Base-by-base conservation (phyloP, 1,284 basidiomycete species). In the Neonothopanus nambi region DNA sequence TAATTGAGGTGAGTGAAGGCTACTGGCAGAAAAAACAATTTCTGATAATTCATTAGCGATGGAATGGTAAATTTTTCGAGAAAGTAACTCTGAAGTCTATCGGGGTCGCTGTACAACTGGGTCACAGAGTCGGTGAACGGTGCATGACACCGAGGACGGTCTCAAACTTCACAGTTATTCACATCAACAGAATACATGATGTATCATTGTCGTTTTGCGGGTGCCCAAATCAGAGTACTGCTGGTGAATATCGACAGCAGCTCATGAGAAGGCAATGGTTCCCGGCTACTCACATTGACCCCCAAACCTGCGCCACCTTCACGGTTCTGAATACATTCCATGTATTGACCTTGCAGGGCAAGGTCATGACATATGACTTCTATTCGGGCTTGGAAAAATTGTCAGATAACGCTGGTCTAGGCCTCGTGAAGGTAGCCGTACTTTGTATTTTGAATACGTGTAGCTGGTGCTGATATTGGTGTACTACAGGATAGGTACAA, bases 81-180 rank as follows among this genome's bases (percentile, higher is more conserved):
- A 21, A 30, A 11, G 20, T 24, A 11, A 26, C 54, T 3, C 43
- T 61, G 2, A 21, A 13, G 1, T 37, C 17, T 0, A 17, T 59
- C 4, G 60, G 60, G 1, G 45, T 58, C 1, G 33, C 46, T 3
- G 52, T 60, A 6, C 57, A 61, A 39, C 54, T 61, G 1, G 59
- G 59, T 0, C 54, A 63, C 33, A 45, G 50, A 3, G 23, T 15
- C 13, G 12, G 18, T 3, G 35, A 38, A 12, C 15, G 39, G 15
- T 28, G 48, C 2, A n/a, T n/a, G n/a, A n/a, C n/a, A n/a, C n/a
- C n/a, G n/a, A n/a, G n/a, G n/a, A n/a, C n/a, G n/a, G n/a, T n/a
- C n/a, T n/a, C n/a, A n/a, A n/a, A n/a, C n/a, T n/a, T n/a, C n/a
- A n/a, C n/a, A n/a, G n/a, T n/a, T n/a, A n/a, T n/a, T n/a, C n/a